Conservation (phyloP, 352 stramenopile genomes). For the Pythium chondricola region DNA sequence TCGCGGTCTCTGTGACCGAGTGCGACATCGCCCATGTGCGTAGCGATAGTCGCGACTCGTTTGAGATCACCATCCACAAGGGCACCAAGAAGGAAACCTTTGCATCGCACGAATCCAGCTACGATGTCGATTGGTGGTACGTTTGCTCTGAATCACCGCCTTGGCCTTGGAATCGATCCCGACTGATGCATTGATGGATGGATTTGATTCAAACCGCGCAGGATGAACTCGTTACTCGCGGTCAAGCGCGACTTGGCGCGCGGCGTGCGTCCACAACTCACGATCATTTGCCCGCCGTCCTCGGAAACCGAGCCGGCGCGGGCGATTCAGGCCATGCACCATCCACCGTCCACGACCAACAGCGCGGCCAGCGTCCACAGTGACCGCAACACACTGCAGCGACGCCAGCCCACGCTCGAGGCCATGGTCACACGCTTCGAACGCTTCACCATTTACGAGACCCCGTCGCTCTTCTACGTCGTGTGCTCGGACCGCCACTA, state of each 20-base stretch:
- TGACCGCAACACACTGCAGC: slow-evolving; percentile 34
- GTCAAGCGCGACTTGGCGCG: slow-evolving; percentile 72
- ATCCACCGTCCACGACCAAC: slow-evolving; percentile 27
- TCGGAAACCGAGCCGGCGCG: slow-evolving; percentile 11
- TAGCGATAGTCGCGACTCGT: slow-evolving; percentile 75
- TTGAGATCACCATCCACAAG: slow-evolving; percentile 59
- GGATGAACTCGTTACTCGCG: slow-evolving; percentile 73
- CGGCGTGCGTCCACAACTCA: slow-evolving; percentile 51
- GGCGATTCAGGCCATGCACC: slow-evolving; percentile 16
- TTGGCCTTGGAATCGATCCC: too few relatives aligned
- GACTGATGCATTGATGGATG: too few relatives aligned
- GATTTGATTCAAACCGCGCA: too few relatives aligned
- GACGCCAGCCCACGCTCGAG: slow-evolving; percentile 58
- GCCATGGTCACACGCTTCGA: slow-evolving; percentile 67
- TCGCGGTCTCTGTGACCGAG: slow-evolving; percentile 47
- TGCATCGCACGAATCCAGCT: slow-evolving; percentile 76
- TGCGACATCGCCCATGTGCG: slow-evolving; percentile 78
- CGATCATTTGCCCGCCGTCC: slow-evolving; percentile 49
- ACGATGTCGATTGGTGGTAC: slow-evolving; percentile 86
- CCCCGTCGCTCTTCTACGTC: slow-evolving; percentile 55
- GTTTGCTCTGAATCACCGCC: too few relatives aligned
- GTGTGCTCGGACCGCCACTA: slow-evolving; percentile 85
- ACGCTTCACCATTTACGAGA: slow-evolving; percentile 84
- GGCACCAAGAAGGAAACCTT: slow-evolving; percentile 75
- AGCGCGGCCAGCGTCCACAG: slow-evolving; percentile 6